Base-by-base conservation (phyloP, 345 rosid genomes). In the Odontarrhena argentea region DNA sequence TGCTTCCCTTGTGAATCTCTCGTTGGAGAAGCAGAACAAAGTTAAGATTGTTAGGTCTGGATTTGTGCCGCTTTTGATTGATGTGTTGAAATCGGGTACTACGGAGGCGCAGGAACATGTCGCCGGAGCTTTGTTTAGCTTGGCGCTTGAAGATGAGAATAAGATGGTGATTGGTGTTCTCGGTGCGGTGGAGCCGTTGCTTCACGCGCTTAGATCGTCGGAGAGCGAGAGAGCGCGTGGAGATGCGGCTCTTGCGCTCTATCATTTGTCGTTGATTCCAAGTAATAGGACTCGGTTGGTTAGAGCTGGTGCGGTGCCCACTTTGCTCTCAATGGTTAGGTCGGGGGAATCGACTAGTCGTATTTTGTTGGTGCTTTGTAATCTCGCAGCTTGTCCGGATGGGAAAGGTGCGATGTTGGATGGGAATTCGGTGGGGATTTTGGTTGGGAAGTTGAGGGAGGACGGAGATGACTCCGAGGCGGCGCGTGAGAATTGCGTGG, bases 91-190 rank as follows among this genome's bases (percentile, higher is more conserved):
- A 44, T 79, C 92, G 0, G 96, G 97, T n/a, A 86, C 84, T 1
- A 73, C 79, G 5, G 96, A 92, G 67, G 82, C 97, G 1, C 91
- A 84, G 50, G 91, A 86, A 32, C 98, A 89, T 67, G 98, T 94
- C 0, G 80, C 91, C 4, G 98, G 96, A 4, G 90, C 87, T 10
- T 54, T 92, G 34, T 92, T 92, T 49, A 92, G 98, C 45, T 76
- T 92, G 45, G 87, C 97, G 37, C 60, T 89, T 6, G 96, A 92
- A 25, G 92, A 89, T n/a, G 84, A 86, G 61, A 92, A 85, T 66
- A 87, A 86, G 71, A 87, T 86, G 82, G 97, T 91, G 36, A 87
- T 92, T 2, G 98, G 93, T 15, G 97, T 86, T 12, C 72, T 92
- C 8, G 97, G 98, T 4, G 97, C 91, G 56, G 75, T 92, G 71